Conservation (phyloP, 2,329 filamentous ascomycete species). For the Aspergillus bombycis region DNA sequence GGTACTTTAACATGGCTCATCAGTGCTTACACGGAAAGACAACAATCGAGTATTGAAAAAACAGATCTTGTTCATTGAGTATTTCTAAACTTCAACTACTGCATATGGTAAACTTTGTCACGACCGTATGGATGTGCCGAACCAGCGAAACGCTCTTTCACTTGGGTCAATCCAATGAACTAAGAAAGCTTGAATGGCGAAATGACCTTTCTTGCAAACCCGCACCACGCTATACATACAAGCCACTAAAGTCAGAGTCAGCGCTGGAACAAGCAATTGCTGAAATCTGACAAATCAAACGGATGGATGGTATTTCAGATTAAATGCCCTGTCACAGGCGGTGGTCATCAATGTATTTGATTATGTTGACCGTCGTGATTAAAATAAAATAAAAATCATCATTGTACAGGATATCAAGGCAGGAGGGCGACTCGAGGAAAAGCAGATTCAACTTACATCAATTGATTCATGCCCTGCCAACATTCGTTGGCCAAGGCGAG, state of each 20-base stretch:
- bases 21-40: not conserved
- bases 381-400: slow-evolving; percentile 67
- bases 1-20: not conserved
- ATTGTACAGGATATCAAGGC: slow-evolving; percentile 48
- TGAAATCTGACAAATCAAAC: slow-evolving; percentile 6
- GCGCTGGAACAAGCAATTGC: slow-evolving; percentile 17
- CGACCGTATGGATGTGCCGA: not conserved
- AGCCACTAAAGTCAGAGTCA: slow-evolving; percentile 14
- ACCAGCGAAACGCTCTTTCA: not conserved
- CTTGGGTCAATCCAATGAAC: not conserved
- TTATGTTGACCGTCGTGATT: slow-evolving; percentile 88
- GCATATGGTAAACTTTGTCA: not conserved
- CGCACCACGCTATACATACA: not conserved
- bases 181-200: not conserved
- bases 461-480: not conserved
- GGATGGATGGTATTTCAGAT: slow-evolving; percentile 32
- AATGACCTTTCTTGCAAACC: not conserved
- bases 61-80: not conserved
- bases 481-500: not conserved
- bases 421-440: slow-evolving; percentile 17
- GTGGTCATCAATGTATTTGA: slow-evolving; percentile 72
- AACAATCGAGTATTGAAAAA: not conserved
- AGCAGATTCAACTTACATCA: slow-evolving; percentile 17
- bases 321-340: slow-evolving; percentile 72
- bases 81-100: not conserved